A percentile compares a stretch with the other conserved stretches of the same genome.
phyloP scores from a whole-genome alignment of 2,329 filamentous ascomycete genomes.

The Botryotinia narcissicola region DNA sequence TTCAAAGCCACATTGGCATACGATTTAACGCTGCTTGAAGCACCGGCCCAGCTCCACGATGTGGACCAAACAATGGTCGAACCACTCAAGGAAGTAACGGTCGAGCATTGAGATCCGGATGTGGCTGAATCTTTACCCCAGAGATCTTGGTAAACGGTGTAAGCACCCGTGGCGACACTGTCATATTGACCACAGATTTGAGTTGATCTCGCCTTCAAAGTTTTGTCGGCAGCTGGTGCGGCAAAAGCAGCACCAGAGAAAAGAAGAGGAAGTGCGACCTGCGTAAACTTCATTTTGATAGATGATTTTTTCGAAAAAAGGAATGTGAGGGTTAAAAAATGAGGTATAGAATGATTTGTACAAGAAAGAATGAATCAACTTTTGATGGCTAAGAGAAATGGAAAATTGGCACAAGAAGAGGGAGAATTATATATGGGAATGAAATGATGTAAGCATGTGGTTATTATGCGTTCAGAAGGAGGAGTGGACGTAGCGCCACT shows the following conservation, averaged over 20 bases:
- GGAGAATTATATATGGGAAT: background rate
- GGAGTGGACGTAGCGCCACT: background rate
- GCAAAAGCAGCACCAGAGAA: constrained; percentile 17
- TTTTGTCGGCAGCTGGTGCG: constrained; percentile 7
- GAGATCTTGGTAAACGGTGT: constrained; percentile 43
- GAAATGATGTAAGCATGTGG: background rate
- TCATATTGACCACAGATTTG: constrained; percentile 32
- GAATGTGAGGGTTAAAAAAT: background rate
- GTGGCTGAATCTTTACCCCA: constrained; percentile 2
- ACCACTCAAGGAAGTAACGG: constrained; percentile 39
- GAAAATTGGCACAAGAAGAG: background rate
- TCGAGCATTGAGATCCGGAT: constrained; percentile 40
- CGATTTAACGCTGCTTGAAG: constrained; percentile 42
- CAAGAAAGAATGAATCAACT: background rate
- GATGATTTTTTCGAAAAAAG: background rate
- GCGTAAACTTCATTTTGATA: constrained; percentile 22
- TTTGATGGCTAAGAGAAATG: background rate
- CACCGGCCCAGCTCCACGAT: constrained; percentile 43
- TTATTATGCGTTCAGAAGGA: background rate
- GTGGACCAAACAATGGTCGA: constrained; percentile 42
- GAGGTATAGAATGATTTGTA: background rate
- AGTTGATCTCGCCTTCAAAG: background rate
- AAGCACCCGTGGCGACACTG: constrained; percentile 34
- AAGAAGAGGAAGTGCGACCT: constrained; percentile 21
- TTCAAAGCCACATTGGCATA: constrained; percentile 43